Evolutionary conservation across 2,329 filamentous ascomycete genomes (phyloP).

Genomic region (Neoscytalidium dimidiatum): DNA sequence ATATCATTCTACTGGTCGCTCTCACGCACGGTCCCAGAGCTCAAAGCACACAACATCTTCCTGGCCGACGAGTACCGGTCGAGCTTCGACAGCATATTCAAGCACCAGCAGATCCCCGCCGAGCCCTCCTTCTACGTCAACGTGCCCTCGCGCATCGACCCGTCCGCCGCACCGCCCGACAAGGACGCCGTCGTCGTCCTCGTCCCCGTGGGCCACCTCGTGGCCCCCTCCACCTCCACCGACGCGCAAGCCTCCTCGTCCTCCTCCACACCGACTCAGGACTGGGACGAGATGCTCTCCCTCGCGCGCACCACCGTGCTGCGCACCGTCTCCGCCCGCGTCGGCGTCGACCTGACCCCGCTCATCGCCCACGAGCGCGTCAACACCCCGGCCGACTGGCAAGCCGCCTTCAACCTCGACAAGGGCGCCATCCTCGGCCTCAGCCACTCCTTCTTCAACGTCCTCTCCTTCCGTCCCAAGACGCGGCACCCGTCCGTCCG

Average conservation of each 20-base stretch:
- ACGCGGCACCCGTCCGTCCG: conserved; percentile 55
- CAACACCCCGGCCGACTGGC: conserved; percentile 68
- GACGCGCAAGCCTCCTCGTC: too few species aligned
- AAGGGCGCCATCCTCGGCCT: conserved; percentile 73
- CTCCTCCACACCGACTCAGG: conserved; percentile 50
- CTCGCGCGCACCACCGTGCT: conserved; percentile 64
- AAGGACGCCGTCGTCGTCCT: conserved; percentile 69
- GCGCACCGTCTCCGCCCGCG: conserved; percentile 60
- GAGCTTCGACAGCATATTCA: conserved; percentile 76
- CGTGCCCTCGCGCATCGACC: conserved; percentile 69
- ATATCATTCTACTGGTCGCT: conserved; percentile 79
- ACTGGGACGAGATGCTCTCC: conserved; percentile 63
- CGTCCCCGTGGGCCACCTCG: conserved; percentile 70
- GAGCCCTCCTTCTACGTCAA: conserved; percentile 78
- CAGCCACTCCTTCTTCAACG: conserved; percentile 73
- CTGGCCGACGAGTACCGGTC: conserved; percentile 71
- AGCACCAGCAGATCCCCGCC: conserved; percentile 64
- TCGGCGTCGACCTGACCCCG: conserved; percentile 54
- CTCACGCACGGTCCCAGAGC: conserved; percentile 60
- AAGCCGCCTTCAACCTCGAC: conserved; percentile 70
- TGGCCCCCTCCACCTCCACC: conserved; percentile 37
- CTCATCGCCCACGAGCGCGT: conserved; percentile 62
- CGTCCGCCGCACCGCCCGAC: conserved; percentile 65
- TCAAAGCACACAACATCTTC: conserved; percentile 76
- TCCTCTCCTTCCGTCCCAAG: conserved; percentile 65